These are phyloP conservation scores for Amphirosellinia nigrospora DNA, from an alignment of 495 filamentous ascomycete genomes.

Conservation along the genomic window DNA sequence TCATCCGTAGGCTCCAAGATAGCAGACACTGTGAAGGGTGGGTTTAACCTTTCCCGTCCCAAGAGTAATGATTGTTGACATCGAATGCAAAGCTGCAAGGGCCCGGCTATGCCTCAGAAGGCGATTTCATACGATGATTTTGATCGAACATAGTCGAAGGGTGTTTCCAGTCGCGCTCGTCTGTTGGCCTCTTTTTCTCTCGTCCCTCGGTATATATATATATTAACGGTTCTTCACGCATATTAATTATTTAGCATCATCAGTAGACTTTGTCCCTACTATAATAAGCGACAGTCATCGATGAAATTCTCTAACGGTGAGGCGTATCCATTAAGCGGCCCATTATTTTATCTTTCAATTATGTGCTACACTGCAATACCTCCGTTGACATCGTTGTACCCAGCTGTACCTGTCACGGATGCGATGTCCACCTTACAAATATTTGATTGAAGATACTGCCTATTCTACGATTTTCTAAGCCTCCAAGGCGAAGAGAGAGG, in stretches of 20 bases:
- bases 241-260: too few relatives aligned
- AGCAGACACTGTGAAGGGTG: not conserved
- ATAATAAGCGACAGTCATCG: not conserved
- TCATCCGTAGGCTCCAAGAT: too few relatives aligned
- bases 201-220: not conserved
- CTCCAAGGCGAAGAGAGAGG: not conserved
- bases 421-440: too few relatives aligned
- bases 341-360: not conserved
- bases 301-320: not conserved
- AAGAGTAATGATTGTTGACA: not conserved
- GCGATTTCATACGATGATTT: not conserved
- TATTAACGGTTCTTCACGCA: not conserved
- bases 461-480: not conserved
- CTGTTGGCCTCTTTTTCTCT: not conserved
- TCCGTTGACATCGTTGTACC: not conserved
- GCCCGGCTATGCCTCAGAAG: not conserved
- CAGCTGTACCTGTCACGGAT: not conserved
- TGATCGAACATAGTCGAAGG: not conserved
- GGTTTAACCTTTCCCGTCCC: not conserved
- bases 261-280: not conserved
- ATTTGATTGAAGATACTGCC: not conserved
- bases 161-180: not conserved
- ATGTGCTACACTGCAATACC: not conserved
- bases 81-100: not conserved
- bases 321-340: not conserved